Percentiles rank a stretch among this genome's conserved stretches.
These are phyloP conservation scores for Scytalidium lignicola DNA, from an alignment of 2,329 filamentous ascomycete genomes.

Conservation along the genomic window DNA sequence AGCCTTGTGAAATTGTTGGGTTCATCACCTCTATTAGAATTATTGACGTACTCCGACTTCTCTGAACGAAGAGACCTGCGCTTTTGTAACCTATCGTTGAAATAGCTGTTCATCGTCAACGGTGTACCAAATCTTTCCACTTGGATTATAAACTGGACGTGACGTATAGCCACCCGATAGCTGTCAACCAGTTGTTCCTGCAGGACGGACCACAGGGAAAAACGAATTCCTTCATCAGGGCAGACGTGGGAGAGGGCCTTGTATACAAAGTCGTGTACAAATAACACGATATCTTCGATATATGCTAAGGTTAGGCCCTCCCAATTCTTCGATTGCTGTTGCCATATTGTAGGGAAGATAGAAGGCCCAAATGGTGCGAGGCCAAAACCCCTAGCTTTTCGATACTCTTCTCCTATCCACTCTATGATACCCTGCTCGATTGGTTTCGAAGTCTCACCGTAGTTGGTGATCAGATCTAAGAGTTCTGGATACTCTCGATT, in stretches of 20 bases:
- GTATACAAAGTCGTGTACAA: constrained; percentile 44
- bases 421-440: constrained; percentile 2
- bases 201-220: constrained; percentile 27
- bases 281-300: constrained; percentile 42
- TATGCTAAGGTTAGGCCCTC: constrained; percentile 40
- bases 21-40: no score
- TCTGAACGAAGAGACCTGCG: neutral
- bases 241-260: constrained; percentile 9
- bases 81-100: constrained; percentile 33
- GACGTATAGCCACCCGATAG: constrained; percentile 43
- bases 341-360: constrained; percentile 9
- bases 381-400: constrained; percentile 8
- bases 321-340: constrained; percentile 35
- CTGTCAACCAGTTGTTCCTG: constrained; percentile 29
- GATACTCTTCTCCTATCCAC: constrained; percentile 8
- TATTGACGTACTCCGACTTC: no score
- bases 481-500: neutral
- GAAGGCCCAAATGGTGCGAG: constrained; percentile 7
- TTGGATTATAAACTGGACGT: constrained; percentile 45
- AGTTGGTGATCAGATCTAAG: neutral
- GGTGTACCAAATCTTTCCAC: constrained; percentile 44
- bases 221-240: constrained; percentile 36
- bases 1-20: no score
- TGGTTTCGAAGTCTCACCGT: neutral
- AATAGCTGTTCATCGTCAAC: constrained; percentile 48